Conservation (phyloP, 1,139 yeast genomes). For the Saccharomycopsis hybrid region DNA sequence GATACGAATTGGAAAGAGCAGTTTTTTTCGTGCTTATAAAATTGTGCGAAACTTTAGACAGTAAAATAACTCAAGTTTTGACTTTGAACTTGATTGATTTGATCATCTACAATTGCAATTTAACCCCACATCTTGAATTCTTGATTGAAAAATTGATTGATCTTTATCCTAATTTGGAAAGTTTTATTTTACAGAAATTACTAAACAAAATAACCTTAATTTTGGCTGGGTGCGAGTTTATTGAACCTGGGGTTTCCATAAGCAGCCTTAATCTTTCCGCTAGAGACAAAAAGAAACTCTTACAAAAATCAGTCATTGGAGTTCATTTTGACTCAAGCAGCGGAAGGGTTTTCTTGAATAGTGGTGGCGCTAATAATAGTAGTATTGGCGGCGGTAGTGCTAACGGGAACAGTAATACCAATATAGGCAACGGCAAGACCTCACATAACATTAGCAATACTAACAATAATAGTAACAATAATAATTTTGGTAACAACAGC, state of each 20-base stretch:
- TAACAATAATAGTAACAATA: too few relatives aligned
- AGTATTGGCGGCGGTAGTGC: not conserved
- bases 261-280: conserved; percentile 14
- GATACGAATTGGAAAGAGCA: conserved; percentile 20
- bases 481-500: not conserved
- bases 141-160: conserved; percentile 14
- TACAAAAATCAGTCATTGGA: conserved; percentile 17
- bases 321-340: conserved; percentile 14
- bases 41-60: conserved; percentile 17
- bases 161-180: conserved; percentile 18
- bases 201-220: conserved; percentile 11
- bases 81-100: conserved; percentile 18
- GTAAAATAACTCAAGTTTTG: conserved; percentile 16
- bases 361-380: not conserved
- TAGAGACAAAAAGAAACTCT: conserved; percentile 11
- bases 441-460: too few relatives aligned
- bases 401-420: not conserved
- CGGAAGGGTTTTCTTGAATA: conserved; percentile 11
- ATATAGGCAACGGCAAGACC: not conserved
- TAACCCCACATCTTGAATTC: conserved; percentile 14
- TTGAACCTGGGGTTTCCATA: conserved; percentile 21
- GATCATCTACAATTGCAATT: conserved; percentile 14
- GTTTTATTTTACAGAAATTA: conserved; percentile 16
- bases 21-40: conserved; percentile 18
- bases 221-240: conserved; percentile 18